A percentile compares a stretch with the other conserved stretches of the same genome.
These are phyloP conservation scores for Diddensiella transvaalensis DNA, from an alignment of 805 yeast genomes.

Conservation along the genomic window DNA sequence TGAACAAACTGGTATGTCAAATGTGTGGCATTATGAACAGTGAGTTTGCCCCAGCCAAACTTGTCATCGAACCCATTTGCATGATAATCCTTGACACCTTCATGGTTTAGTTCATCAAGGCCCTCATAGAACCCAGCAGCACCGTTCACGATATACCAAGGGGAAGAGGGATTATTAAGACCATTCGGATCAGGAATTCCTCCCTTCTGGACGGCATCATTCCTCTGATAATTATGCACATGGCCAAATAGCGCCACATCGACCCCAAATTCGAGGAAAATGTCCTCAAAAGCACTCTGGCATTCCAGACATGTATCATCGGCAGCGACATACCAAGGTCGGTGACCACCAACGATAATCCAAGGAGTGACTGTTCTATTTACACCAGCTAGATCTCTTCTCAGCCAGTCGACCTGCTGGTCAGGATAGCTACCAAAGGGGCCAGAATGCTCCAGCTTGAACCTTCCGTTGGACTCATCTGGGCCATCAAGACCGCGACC, in stretches of 20 bases:
- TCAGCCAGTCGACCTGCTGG: constrained; percentile 31
- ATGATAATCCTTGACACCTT: background rate
- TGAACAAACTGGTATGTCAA: constrained; percentile 31
- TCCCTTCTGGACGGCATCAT: constrained; percentile 21
- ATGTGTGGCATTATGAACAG: constrained; percentile 33
- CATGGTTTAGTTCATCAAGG: constrained; percentile 16
- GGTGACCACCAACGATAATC: constrained; percentile 29
- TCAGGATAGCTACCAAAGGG: constrained; percentile 19
- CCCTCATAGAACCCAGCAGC: constrained; percentile 34
- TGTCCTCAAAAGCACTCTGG: constrained; percentile 26
- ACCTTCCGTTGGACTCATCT: constrained; percentile 18
- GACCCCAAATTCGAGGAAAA: constrained; percentile 23
- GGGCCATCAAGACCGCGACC: constrained; percentile 21
- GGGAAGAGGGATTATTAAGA: constrained; percentile 30
- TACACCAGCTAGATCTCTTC: constrained; percentile 28
- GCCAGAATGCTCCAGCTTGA: constrained; percentile 22
- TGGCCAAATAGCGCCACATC: constrained; percentile 29
- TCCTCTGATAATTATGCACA: constrained; percentile 27
- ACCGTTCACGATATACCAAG: constrained; percentile 33
- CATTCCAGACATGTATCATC: constrained; percentile 20
- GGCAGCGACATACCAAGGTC: constrained; percentile 33
- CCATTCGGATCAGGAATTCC: constrained; percentile 32
- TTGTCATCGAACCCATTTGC: constrained; percentile 12
- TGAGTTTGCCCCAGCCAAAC: constrained; percentile 31
- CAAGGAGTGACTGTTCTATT: constrained; percentile 31